These are phyloP conservation scores for Colletotrichum nymphaeae DNA, from an alignment of 2,329 filamentous ascomycete species.

Conservation along the genomic window DNA sequence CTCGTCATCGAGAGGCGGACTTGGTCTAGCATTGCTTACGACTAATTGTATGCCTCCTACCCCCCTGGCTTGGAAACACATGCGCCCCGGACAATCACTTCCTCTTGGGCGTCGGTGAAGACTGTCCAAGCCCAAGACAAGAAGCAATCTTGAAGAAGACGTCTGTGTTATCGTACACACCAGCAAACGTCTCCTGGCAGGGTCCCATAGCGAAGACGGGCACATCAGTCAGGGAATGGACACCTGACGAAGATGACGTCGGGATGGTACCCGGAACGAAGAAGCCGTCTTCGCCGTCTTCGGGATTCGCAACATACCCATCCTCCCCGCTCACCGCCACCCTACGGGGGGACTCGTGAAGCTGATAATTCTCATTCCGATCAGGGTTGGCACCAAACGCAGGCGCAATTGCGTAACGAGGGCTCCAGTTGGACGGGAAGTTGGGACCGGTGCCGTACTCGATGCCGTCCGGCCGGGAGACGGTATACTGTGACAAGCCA, in stretches of 20 bases:
- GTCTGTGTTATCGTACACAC: conserved; percentile 77
- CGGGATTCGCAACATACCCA: conserved; percentile 73
- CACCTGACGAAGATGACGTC: conserved; percentile 71
- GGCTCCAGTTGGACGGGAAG: conserved; percentile 88
- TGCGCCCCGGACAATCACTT: background rate
- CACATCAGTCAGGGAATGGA: conserved; percentile 84
- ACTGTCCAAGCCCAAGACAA: conserved; percentile 68
- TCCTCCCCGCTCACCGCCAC: conserved; percentile 63
- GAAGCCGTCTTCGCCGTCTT: conserved; percentile 75
- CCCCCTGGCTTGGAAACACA: too few relatives aligned
- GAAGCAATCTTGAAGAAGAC: conserved; percentile 80
- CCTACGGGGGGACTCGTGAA: conserved; percentile 72
- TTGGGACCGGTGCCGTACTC: conserved; percentile 78
- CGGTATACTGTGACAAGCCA: conserved; percentile 80
- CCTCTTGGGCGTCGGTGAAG: background rate
- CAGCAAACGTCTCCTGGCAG: conserved; percentile 81
- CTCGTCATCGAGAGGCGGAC: conserved; percentile 24
- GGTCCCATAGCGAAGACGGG: conserved; percentile 83
- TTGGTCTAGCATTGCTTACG: conserved; percentile 1
- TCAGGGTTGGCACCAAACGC: conserved; percentile 80
- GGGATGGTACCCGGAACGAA: conserved; percentile 81
- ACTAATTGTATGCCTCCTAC: too few relatives aligned
- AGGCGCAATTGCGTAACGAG: conserved; percentile 83
- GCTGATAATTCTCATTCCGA: conserved; percentile 80
- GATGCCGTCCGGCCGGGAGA: conserved; percentile 65